Evolutionary conservation across 1,139 yeast genomes (phyloP), one percentile per base, ranked within the genome.

Genomic region (Kodamaea alishanica): DNA sequence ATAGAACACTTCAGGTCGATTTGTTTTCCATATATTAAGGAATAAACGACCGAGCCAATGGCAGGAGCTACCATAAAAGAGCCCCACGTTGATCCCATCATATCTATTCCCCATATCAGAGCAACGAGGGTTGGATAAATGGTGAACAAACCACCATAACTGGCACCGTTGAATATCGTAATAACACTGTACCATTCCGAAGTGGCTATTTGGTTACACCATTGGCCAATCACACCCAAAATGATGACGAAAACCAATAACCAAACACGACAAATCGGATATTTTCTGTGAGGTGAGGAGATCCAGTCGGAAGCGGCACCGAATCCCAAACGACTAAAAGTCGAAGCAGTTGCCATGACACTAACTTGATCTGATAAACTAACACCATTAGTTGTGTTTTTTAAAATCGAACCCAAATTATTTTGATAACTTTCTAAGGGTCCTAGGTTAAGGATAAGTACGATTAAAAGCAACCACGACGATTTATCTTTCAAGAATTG

Each of bases 41-140:
- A 92, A 53, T 75, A 87, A 1, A 77, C 49, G 6, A 86, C 71
- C 1, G 95, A 74, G 1, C 97, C 96, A 2, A 88, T 49, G 0
- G 97, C 97, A 0, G 97, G 97, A 0, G 96, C 96, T 26, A 87
- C 71, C 78, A 90, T 81, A 54, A 88, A 85, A 25, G 86, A 70
- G 2, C 97, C 97, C 90, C 96, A 92, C 1, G 94, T 84, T 2
- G 96, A 84, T 0, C 97, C 97, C 57, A 92, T 80, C 37, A 87
- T 76, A 40, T 85, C 90, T 28, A 86, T 77, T 0, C 97, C 97
- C 96, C 97, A 92, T 1, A 85, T 76, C 3, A 81, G 70, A 1
- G 95, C 83, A 3, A 86, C 81, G 6, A 89, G 67, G 0, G 95
- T 84, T 6, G 98, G 97, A 50, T 79, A 84, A 6, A 86, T 65